These are phyloP conservation scores for Mycena galopus DNA, from an alignment of 768 basidiomycete species.

Conservation along the genomic window DNA sequence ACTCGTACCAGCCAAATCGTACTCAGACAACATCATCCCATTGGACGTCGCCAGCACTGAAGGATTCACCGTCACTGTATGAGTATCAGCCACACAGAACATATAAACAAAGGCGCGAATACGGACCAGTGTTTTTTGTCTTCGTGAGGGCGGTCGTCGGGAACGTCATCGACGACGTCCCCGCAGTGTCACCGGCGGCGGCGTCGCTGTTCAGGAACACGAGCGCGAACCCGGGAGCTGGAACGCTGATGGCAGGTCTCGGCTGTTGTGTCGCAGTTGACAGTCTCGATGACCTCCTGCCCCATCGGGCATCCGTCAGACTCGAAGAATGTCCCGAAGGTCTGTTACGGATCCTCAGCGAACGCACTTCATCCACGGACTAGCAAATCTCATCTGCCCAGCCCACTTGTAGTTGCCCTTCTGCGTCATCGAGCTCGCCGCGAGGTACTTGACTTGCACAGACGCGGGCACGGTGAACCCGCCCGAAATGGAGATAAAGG, in stretches of 20 bases:
- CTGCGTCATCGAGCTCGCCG: background rate
- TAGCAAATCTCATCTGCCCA: background rate
- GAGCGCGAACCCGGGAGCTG: constrained; percentile 80
- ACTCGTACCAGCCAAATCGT: constrained; percentile 17
- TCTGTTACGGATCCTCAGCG: background rate
- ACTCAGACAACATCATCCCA: constrained; percentile 5
- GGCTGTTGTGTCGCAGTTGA: background rate
- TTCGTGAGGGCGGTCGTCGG: constrained; percentile 3
- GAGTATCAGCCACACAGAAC: background rate
- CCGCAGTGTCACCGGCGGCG: constrained; percentile 39
- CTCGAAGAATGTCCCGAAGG: background rate
- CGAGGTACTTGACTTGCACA: background rate
- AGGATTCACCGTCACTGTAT: constrained; percentile 2
- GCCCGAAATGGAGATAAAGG: background rate
- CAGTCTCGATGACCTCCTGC: background rate
- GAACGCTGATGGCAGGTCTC: constrained; percentile 64
- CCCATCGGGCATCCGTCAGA: background rate
- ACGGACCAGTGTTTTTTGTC: constrained; percentile 7
- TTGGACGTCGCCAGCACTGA: constrained; percentile 9
- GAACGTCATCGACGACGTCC: constrained; percentile 3
- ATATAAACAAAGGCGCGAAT: background rate
- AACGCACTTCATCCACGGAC: background rate
- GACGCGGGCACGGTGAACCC: background rate
- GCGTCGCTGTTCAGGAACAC: constrained; percentile 72
- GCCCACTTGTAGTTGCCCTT: background rate